A percentile compares a stretch with the other conserved stretches of the same genome.
phyloP scores from a whole-genome alignment of 208 protist species.

The Crithidia sp. region DNA sequence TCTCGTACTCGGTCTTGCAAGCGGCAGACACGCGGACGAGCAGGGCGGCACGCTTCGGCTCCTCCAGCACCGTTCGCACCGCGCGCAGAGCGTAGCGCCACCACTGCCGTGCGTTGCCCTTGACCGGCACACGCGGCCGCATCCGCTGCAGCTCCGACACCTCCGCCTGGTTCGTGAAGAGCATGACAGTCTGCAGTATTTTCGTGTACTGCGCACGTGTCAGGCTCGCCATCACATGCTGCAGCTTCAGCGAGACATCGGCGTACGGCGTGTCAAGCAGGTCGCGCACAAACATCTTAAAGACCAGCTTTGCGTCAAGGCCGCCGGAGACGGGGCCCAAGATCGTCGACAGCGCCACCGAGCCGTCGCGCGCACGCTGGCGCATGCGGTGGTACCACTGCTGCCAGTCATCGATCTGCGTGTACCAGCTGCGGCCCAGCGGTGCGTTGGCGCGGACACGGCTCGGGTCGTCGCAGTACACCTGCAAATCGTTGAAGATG shows the following conservation, averaged over 20 bases:
- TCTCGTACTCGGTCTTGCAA: slow-evolving; percentile 69
- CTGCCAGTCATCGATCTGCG: slow-evolving; percentile 63
- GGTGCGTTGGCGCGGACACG: slow-evolving; percentile 23
- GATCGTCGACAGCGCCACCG: slow-evolving; percentile 70
- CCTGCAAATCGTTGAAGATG: slow-evolving; percentile 72
- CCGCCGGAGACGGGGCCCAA: slow-evolving; percentile 77
- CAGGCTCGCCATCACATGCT: slow-evolving; percentile 69
- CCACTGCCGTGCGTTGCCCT: slow-evolving; percentile 64
- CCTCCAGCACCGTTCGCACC: slow-evolving; percentile 44
- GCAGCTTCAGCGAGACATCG: slow-evolving; percentile 51
- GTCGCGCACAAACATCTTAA: slow-evolving; percentile 69
- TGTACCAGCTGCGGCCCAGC: slow-evolving; percentile 43
- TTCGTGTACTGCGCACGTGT: slow-evolving; percentile 83
- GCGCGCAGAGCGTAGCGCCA: slow-evolving; percentile 75
- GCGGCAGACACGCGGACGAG: slow-evolving; percentile 66
- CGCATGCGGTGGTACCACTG: slow-evolving; percentile 81
- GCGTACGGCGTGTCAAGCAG: slow-evolving; percentile 72
- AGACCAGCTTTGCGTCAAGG: slow-evolving; percentile 69
- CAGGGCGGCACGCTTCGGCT: slow-evolving; percentile 50
- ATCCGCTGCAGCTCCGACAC: slow-evolving; percentile 38
- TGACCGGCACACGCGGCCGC: slow-evolving; percentile 59
- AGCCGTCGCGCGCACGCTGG: slow-evolving; percentile 59
- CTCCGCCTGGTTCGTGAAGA: slow-evolving; percentile 60
- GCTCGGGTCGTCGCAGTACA: slow-evolving; percentile 85
- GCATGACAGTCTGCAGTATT: slow-evolving; percentile 55